Conservation (phyloP, 768 basidiomycete genomes). For the Polyporus arcularius region DNA sequence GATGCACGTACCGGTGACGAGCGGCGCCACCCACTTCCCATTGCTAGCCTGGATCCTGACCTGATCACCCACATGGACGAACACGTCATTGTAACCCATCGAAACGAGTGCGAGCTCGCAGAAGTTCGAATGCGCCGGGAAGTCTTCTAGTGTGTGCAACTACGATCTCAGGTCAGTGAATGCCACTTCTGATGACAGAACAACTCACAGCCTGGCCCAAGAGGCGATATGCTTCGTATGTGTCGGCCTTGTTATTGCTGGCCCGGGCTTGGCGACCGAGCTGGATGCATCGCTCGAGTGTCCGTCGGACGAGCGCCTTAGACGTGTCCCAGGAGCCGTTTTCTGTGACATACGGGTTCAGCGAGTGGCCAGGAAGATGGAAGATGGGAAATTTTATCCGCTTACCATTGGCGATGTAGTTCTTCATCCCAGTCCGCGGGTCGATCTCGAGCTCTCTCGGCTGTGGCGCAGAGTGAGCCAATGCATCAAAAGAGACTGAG, state of each 20-base stretch:
- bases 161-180: slow-evolving; percentile 25
- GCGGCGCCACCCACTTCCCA: slow-evolving; percentile 74
- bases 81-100: slow-evolving; percentile 76
- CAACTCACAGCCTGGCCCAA: slow-evolving; percentile 65
- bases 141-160: slow-evolving; percentile 86
- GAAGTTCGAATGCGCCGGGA: slow-evolving; percentile 87
- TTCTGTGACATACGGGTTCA: slow-evolving; percentile 38
- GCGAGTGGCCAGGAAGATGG: background rate
- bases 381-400: background rate
- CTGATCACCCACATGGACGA: slow-evolving; percentile 84
- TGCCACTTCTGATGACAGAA: background rate
- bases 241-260: slow-evolving; percentile 60
- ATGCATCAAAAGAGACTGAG: background rate
- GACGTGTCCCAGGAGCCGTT: slow-evolving; percentile 87
- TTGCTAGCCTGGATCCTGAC: slow-evolving; percentile 74
- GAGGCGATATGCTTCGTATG: slow-evolving; percentile 79
- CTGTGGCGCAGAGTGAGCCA: slow-evolving; percentile 34
- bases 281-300: slow-evolving; percentile 77
- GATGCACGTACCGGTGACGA: slow-evolving; percentile 65
- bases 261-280: slow-evolving; percentile 66
- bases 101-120: slow-evolving; percentile 79
- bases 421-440: slow-evolving; percentile 89
- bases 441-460: slow-evolving; percentile 86
- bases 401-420: slow-evolving; percentile 83
- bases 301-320: slow-evolving; percentile 71